Evolutionary conservation across 805 yeast genomes (phyloP), one percentile per base, ranked within the genome.

Genomic region (Kodamaea nitidulidarum): DNA sequence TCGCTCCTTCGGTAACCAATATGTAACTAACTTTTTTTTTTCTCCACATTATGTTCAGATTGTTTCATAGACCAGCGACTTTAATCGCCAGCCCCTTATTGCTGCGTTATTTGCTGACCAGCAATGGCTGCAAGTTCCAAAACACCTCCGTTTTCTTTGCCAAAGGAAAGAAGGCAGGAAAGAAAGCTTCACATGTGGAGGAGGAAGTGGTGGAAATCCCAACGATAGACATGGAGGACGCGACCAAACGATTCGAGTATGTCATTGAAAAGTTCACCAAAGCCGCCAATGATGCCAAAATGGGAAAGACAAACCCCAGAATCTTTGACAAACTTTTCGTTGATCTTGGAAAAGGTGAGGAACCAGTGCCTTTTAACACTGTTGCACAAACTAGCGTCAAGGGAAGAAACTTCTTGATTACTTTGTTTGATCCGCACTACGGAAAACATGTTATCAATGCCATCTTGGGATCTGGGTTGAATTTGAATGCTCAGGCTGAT

Each of bases 401-500:
- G 48, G 93, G 91, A 5, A 73, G 85, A 50, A 71, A 78, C 48
- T 67, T 87, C 38, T 61, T 76, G 22, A 76, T 91, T n/a, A 88
- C 96, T 0, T 90, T 88, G 2, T 91, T 83, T 59, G 96, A 91
- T 53, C 95, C 95, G 5, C 72, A 71, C 37, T 74, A 85, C 48
- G 72, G 78, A 28, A 83, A 86, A 50, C 71, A 75, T 44, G 75
- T 91, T 20, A 73, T 84, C 20, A 80, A 88, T 38, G 72, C 90
- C 0, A 79, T 91, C 14, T 58, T 87, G 43, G 82, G 76, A 1
- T 70, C 90, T 0, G 75, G 76, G 7, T 63, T 86, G 55, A 84
- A 85, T 52, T 61, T 91, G 70, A 87, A 81, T 43, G 95, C 98
- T 1, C 90, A 84, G 54, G 70, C 69, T 15, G 90, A 87, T 43